Evolutionary conservation across 106 monocot species (phyloP).

Genomic region (Agapanthus africanus): DNA sequence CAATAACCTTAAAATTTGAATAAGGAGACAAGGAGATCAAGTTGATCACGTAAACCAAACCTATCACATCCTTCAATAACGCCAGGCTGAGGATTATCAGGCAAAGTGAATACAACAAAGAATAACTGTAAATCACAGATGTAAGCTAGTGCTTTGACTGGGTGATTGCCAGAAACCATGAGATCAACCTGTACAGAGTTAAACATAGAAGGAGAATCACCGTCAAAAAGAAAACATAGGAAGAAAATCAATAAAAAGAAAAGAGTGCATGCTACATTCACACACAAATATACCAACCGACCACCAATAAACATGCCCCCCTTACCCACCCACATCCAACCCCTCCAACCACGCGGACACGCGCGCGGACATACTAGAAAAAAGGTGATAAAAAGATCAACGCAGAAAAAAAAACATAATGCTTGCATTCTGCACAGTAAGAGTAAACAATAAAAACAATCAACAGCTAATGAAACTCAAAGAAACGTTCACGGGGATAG

Average conservation of each 20-base stretch:
- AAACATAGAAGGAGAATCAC: slow-evolving; percentile 2
- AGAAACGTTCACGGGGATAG: neutral
- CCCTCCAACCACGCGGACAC: no score
- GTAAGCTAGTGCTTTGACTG: slow-evolving; percentile 63
- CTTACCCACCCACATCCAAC: neutral
- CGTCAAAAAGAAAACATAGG: no score
- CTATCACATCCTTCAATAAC: slow-evolving; percentile 47
- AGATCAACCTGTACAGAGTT: slow-evolving; percentile 56
- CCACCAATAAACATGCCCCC: neutral
- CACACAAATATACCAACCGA: no score
- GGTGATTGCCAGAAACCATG: slow-evolving; percentile 73
- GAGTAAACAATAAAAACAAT: neutral
- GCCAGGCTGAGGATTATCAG: slow-evolving; percentile 40
- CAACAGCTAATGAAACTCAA: neutral
- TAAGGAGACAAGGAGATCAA: neutral
- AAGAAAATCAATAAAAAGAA: no score
- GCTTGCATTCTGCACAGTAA: neutral
- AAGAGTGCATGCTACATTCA: slow-evolving; percentile 1
- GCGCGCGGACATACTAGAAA: no score
- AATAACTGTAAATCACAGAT: slow-evolving; percentile 72
- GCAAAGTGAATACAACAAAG: slow-evolving; percentile 62
- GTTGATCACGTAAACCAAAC: slow-evolving; percentile 18
- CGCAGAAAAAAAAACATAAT: no score
- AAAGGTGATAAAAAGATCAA: no score
- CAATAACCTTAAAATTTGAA: neutral